Percentiles rank a stretch among this genome's conserved stretches.
These are phyloP conservation scores for Bretschneidera sinensis DNA, from an alignment of 345 rosid species.

Conservation along the genomic window DNA sequence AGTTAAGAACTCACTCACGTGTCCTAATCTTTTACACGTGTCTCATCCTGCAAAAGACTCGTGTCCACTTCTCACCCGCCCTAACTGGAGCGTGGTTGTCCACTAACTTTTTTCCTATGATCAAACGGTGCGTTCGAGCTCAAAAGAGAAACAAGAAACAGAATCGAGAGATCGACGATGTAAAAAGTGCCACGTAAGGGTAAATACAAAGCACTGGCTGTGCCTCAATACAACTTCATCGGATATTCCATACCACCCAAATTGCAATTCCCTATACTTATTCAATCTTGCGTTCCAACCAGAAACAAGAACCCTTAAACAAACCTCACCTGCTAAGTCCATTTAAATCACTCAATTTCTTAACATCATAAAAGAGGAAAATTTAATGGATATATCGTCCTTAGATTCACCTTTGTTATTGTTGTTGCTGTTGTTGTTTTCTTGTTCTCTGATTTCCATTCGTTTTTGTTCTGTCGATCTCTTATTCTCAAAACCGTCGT, in stretches of 20 bases:
- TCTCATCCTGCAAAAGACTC: too few species aligned
- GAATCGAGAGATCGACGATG: neutral
- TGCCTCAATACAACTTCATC: neutral
- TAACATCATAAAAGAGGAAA: neutral
- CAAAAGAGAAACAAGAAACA: too few species aligned
- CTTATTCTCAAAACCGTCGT: slow-evolving; percentile 16
- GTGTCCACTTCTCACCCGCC: too few species aligned
- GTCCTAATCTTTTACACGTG: too few species aligned
- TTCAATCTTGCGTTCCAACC: neutral
- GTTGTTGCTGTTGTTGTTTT: slow-evolving; percentile 19
- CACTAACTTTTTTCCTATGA: too few species aligned
- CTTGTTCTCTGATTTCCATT: slow-evolving; percentile 15
- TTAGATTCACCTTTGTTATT: slow-evolving; percentile 23
- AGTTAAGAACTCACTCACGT: too few species aligned
- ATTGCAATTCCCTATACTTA: slow-evolving; percentile 13
- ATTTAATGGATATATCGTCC: slow-evolving; percentile 63
- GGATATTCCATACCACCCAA: slow-evolving; percentile 32
- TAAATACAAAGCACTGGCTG: neutral
- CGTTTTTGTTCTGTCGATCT: slow-evolving; percentile 23
- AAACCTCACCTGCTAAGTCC: neutral
- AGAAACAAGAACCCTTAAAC: neutral
- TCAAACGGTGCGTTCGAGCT: too few species aligned
- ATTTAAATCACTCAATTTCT: too few species aligned
- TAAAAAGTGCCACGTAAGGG: neutral
- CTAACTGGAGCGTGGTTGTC: too few species aligned